Percentiles rank a stretch among this genome's conserved stretches.
phyloP scores from a whole-genome alignment of 306 rosid species.

The Dryas drummondii region DNA sequence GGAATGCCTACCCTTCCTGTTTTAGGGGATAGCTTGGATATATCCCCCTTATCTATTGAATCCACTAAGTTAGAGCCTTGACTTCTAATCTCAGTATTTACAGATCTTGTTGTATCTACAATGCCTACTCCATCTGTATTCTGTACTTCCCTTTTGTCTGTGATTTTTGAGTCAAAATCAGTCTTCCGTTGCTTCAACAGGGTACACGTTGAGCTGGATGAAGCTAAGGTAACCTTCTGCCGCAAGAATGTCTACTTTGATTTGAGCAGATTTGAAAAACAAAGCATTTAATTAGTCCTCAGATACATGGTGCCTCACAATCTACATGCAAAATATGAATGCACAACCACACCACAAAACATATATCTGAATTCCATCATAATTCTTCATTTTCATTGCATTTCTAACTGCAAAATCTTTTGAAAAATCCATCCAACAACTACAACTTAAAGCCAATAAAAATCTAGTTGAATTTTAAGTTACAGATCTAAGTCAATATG shows the following conservation, averaged over 20 bases:
- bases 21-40: conserved; percentile 25
- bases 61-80: conserved; percentile 38
- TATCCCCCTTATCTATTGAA: conserved; percentile 44
- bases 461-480: neutral
- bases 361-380: neutral
- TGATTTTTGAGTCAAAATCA: conserved; percentile 27
- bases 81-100: conserved; percentile 26
- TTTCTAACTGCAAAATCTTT: neutral
- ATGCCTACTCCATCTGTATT: conserved; percentile 36
- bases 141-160: conserved; percentile 33
- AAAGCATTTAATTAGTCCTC: neutral
- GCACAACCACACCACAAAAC: neutral
- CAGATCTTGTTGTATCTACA: conserved; percentile 31
- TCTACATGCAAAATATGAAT: conserved; percentile 7
- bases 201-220: conserved; percentile 43
- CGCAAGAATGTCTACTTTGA: conserved; percentile 80
- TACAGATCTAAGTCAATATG: neutral
- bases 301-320: conserved; percentile 10
- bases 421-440: neutral
- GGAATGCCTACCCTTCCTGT: conserved; percentile 22
- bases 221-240: conserved; percentile 77
- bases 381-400: neutral
- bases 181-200: conserved; percentile 42
- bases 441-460: neutral
- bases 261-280: neutral